phyloP scores from a whole-genome alignment of 805 yeast genomes.

The Nakazawaea holstii region DNA sequence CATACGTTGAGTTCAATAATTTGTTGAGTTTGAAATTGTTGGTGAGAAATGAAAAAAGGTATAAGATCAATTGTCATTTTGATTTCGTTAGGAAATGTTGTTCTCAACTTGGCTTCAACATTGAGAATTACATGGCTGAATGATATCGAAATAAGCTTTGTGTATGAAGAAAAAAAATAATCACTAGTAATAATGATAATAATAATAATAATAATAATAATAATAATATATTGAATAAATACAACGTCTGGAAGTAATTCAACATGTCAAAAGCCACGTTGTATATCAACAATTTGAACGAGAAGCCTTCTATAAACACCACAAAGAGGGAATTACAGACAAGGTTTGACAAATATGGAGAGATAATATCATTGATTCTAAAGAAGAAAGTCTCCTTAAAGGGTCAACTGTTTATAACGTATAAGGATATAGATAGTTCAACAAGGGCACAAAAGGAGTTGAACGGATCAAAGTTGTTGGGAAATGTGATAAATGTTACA shows the following conservation, averaged over 20 bases:
- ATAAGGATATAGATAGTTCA: slow-evolving; percentile 37
- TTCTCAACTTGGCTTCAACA: slow-evolving; percentile 56
- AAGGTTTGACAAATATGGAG: slow-evolving; percentile 35
- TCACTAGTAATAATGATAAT: background rate
- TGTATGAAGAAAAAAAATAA: background rate
- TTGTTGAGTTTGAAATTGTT: slow-evolving; percentile 47
- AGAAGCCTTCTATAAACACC: slow-evolving; percentile 50
- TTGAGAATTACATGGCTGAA: slow-evolving; percentile 54
- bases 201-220: background rate
- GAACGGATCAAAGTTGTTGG: slow-evolving; percentile 37
- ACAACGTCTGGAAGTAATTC: background rate
- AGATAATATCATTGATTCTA: slow-evolving; percentile 45
- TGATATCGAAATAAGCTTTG: background rate
- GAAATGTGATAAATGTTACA: slow-evolving; percentile 41
- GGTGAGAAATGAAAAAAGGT: slow-evolving; percentile 61
- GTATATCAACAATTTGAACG: slow-evolving; percentile 73
- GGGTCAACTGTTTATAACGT: slow-evolving; percentile 81
- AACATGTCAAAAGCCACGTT: slow-evolving; percentile 18
- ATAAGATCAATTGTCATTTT: slow-evolving; percentile 79
- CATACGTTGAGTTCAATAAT: slow-evolving; percentile 56
- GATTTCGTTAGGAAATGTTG: slow-evolving; percentile 56
- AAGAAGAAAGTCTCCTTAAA: slow-evolving; percentile 58
- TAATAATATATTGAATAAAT: background rate
- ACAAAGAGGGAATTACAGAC: slow-evolving; percentile 36
- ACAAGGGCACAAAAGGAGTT: slow-evolving; percentile 36